These are phyloP conservation scores for Oidiodendron maius DNA, from an alignment of 495 filamentous ascomycete species.

Conservation along the genomic window DNA sequence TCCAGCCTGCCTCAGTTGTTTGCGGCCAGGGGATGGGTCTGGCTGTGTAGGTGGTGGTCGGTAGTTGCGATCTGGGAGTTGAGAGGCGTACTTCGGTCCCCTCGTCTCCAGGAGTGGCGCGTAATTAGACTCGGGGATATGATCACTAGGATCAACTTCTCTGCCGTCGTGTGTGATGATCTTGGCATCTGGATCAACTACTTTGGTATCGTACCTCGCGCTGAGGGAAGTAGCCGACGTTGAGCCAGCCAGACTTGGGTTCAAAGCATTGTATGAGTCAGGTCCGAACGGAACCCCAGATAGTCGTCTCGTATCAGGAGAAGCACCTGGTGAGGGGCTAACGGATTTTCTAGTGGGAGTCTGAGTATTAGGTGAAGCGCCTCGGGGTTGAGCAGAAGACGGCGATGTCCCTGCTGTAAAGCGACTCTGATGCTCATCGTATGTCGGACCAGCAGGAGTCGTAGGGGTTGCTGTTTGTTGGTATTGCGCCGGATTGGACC, in stretches of 20 bases:
- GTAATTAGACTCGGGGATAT: slow-evolving; percentile 86
- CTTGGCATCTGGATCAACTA: slow-evolving; percentile 40
- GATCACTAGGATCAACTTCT: slow-evolving; percentile 87
- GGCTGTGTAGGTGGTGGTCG: slow-evolving; percentile 43
- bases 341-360: slow-evolving; percentile 69
- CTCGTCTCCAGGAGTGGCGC: slow-evolving; percentile 89
- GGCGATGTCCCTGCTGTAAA: slow-evolving; percentile 8
- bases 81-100: slow-evolving; percentile 36
- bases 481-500: slow-evolving; percentile 8
- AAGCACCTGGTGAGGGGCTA: slow-evolving; percentile 61
- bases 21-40: slow-evolving; percentile 26
- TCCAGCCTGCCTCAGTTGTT: slow-evolving; percentile 16
- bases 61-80: slow-evolving; percentile 41
- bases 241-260: slow-evolving; percentile 45
- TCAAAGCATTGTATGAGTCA: slow-evolving; percentile 76
- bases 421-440: slow-evolving; percentile 20
- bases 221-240: slow-evolving; percentile 19
- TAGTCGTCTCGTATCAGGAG: slow-evolving; percentile 40
- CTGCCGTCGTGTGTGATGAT: slow-evolving; percentile 82
- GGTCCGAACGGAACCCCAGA: slow-evolving; percentile 80
- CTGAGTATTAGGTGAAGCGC: slow-evolving; percentile 57
- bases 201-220: slow-evolving; percentile 17
- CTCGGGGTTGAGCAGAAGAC: slow-evolving; percentile 33
- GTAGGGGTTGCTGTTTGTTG: slow-evolving; percentile 12
- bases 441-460: slow-evolving; percentile 12